A percentile compares a stretch with the other conserved stretches of the same genome.
phyloP scores from a whole-genome alignment of 2,329 filamentous ascomycete species.

The Dactylella cylindrospora region DNA sequence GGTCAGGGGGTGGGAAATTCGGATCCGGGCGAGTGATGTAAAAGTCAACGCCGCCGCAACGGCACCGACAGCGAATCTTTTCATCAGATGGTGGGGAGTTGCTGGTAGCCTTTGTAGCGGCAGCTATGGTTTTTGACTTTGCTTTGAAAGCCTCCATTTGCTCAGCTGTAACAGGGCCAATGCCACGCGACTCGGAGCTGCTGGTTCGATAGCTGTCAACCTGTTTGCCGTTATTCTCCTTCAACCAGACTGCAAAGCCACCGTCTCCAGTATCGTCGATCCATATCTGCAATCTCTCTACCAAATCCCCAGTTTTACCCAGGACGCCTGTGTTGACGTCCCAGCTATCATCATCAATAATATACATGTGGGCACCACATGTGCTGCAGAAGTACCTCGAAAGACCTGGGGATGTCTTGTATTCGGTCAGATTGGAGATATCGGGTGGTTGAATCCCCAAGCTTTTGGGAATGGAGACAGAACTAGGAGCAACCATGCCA shows the following conservation, averaged over 20 bases:
- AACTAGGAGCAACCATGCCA: constrained; percentile 3
- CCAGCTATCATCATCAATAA: constrained; percentile 22
- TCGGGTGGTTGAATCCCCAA: constrained; percentile 13
- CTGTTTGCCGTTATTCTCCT: constrained; percentile 4
- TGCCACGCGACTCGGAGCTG: background rate
- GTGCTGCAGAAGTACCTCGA: constrained; percentile 27
- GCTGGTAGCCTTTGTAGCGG: background rate
- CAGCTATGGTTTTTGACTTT: constrained; percentile 8
- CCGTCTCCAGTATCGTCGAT: constrained; percentile 27
- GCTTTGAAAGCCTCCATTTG: constrained; percentile 4
- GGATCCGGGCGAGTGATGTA: constrained; percentile 20
- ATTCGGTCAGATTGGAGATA: constrained; percentile 13
- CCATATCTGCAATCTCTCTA: constrained; percentile 19
- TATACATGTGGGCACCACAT: constrained; percentile 23
- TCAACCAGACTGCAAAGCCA: constrained; percentile 12
- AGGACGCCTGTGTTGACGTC: constrained; percentile 16
- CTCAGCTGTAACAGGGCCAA: constrained; percentile 1
- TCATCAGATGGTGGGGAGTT: constrained; percentile 4
- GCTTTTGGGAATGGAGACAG: constrained; percentile 7
- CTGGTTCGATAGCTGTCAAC: constrained; percentile 17
- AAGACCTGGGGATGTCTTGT: constrained; percentile 16
- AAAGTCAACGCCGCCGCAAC: constrained; percentile 34
- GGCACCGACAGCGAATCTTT: constrained; percentile 22
- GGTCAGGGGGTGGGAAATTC: constrained; percentile 7
- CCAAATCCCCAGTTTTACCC: constrained; percentile 4